Evolutionary conservation across 805 yeast species (phyloP).

Genomic region (Suhomyces prunicola): DNA sequence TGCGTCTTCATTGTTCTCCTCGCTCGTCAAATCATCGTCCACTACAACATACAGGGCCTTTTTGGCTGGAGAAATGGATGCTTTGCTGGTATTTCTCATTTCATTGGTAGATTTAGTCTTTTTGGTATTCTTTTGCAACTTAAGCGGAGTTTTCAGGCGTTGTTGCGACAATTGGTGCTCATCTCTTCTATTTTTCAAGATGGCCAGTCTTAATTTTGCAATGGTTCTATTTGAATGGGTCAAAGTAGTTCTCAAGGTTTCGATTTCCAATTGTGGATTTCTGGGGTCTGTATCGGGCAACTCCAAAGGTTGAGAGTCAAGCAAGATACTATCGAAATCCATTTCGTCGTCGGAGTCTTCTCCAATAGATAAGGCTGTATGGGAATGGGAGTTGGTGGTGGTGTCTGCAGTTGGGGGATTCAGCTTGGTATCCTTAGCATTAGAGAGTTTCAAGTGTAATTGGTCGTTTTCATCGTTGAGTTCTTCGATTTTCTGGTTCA

Average conservation of each 20-base stretch:
- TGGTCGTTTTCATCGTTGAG: conserved; percentile 69
- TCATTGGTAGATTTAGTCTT: conserved; percentile 13
- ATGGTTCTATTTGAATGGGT: conserved; percentile 63
- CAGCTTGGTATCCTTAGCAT: conserved; percentile 14
- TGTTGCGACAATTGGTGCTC: conserved; percentile 21
- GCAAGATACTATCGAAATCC: conserved; percentile 31
- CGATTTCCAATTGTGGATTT: conserved; percentile 54
- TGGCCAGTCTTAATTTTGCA: conserved; percentile 51
- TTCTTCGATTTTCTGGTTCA: conserved; percentile 52
- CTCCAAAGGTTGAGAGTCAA: conserved; percentile 24
- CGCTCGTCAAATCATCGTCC: conserved; percentile 13
- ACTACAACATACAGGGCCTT: conserved; percentile 32
- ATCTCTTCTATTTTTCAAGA: conserved; percentile 44
- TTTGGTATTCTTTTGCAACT: conserved; percentile 9
- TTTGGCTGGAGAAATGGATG: conserved; percentile 34
- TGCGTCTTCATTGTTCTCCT: neutral
- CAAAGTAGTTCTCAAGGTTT: conserved; percentile 62
- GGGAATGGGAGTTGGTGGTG: neutral
- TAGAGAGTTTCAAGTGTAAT: conserved; percentile 40
- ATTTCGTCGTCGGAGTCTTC: conserved; percentile 37
- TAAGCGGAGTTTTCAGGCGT: conserved; percentile 13
- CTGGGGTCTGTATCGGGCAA: conserved; percentile 31
- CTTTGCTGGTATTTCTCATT: conserved; percentile 16
- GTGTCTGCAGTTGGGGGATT: neutral
- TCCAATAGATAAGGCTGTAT: conserved; percentile 13